These are phyloP conservation scores for Madurella fahalii DNA, from an alignment of 2,329 filamentous ascomycete genomes.

Conservation along the genomic window DNA sequence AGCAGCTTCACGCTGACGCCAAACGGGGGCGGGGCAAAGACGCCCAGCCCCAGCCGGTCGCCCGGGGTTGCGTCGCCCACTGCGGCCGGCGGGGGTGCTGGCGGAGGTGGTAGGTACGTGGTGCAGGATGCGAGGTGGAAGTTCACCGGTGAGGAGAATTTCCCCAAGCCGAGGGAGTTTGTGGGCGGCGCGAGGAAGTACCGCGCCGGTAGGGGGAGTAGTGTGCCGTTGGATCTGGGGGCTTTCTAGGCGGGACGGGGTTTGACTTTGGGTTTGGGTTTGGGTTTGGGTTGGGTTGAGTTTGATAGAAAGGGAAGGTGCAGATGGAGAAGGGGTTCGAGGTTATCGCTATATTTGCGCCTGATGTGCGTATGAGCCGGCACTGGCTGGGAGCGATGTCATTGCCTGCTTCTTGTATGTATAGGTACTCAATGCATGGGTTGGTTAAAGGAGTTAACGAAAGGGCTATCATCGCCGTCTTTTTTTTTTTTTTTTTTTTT, in stretches of 20 bases:
- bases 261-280: neutral
- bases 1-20: slow-evolving; percentile 69
- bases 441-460: too few relatives aligned
- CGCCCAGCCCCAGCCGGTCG: slow-evolving; percentile 43
- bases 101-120: slow-evolving; percentile 37
- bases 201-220: slow-evolving; percentile 86
- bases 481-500: too few relatives aligned
- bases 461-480: too few relatives aligned
- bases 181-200: slow-evolving; percentile 72
- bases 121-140: slow-evolving; percentile 81
- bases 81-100: neutral
- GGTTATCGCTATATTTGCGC: too few relatives aligned
- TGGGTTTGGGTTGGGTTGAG: neutral
- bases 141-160: slow-evolving; percentile 75
- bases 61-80: slow-evolving; percentile 14
- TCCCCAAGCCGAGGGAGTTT: slow-evolving; percentile 84
- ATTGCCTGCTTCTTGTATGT: neutral
- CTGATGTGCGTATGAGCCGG: too few relatives aligned
- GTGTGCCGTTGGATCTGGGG: slow-evolving; percentile 81
- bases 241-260: slow-evolving; percentile 45
- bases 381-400: too few relatives aligned
- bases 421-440: too few relatives aligned
- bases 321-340: neutral
- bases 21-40: slow-evolving; percentile 52
- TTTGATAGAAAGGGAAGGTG: neutral